Base-by-base conservation (phyloP, 163 green algal genomes). In the Volvox carteri region DNA sequence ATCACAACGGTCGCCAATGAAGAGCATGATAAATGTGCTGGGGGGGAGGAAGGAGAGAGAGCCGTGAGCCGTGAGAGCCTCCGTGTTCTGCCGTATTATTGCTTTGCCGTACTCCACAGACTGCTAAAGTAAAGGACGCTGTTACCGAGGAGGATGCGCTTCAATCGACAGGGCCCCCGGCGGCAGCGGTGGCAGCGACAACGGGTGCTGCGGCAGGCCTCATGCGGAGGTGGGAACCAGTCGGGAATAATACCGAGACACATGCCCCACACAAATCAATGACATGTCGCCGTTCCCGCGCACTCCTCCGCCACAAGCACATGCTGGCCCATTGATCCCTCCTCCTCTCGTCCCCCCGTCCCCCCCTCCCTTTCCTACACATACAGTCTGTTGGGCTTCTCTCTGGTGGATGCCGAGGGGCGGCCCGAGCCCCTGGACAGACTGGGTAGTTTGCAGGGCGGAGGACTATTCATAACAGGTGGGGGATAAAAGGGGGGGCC, bases 381-480 rank as follows among this genome's bases (percentile, higher is more conserved):
- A 1, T 68, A 50, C 74, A 93, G 95, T 65, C 84, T 97, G 76
- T 54, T 91, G 1, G 90, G 96, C 84, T 97, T 96, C 76, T 77
- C 30, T 7, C 74, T 97, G 8, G 73, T 81, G 0, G 88, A 94
- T 41, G 46, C 50, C 4, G 81, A 79, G 7, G 95, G 93, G 68
- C 86, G 93, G 16, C 12, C 83, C 11, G 90, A 96, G 79, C 93
- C 93, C 16, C 41, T 98, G 1, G 92, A 97, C n/a, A 74, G 85
- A 28, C 30, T 95, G 25, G 80, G 76, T 28, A 46, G 88, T 14
- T n/a, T 90, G 28, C 12, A 86, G 65, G 70, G 67, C 39, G 68
- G 91, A 21, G 68, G 91, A 21, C 85, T 96, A 21, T 93, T 91
- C 84, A 76, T 97, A 0, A 87, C 85, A 42, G 93, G 94, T 94